Evolutionary conservation across 306 rosid species (phyloP).

Genomic region (Prunus mongolica): DNA sequence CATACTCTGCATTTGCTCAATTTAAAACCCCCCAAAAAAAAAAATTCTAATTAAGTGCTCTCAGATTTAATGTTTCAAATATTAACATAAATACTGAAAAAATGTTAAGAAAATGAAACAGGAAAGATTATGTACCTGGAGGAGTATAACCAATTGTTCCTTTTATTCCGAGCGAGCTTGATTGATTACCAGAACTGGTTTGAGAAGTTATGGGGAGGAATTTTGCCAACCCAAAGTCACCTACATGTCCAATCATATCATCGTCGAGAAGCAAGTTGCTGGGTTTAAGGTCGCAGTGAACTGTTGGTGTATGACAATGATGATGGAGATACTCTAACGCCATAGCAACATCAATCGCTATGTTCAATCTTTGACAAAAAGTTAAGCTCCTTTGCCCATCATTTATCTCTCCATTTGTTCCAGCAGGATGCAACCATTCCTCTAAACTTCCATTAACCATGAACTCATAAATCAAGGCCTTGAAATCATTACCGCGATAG

Average conservation of each 20-base stretch:
- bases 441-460: constrained; percentile 37
- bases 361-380: constrained; percentile 20
- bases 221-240: constrained; percentile 35
- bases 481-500: constrained; percentile 21
- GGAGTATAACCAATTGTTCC: constrained; percentile 26
- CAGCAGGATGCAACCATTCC: constrained; percentile 23
- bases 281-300: constrained; percentile 34
- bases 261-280: constrained; percentile 25
- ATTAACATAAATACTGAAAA: no score
- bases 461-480: constrained; percentile 37
- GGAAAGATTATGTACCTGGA: constrained; percentile 16
- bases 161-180: not conserved
- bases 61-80: no score
- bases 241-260: constrained; percentile 30
- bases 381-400: constrained; percentile 7
- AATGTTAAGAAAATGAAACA: no score
- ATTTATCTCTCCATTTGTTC: not conserved
- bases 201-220: constrained; percentile 2
- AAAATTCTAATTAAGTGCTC: no score
- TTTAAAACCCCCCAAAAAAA: no score
- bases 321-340: constrained; percentile 38
- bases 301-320: constrained; percentile 17
- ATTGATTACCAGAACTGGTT: not conserved
- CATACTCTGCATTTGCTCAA: constrained; percentile 8
- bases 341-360: constrained; percentile 30